Evolutionary conservation across 2,329 filamentous ascomycete genomes (phyloP), one percentile per base, ranked within the genome.

Genomic region (Diaporthe aspalathi): DNA sequence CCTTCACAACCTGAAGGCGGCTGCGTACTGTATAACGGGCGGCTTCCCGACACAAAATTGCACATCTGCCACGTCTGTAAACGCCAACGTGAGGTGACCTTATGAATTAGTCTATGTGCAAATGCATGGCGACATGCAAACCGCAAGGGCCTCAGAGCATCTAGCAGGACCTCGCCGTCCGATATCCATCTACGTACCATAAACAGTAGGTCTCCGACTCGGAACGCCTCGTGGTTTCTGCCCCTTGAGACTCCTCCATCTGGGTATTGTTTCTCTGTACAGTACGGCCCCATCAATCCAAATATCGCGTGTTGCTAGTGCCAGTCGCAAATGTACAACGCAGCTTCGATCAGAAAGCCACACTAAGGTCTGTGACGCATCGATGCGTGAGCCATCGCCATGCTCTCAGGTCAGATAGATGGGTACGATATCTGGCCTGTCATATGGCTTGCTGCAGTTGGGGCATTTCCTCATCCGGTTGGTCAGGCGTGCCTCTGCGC

Each of bases 401-500:
- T 14, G 4, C 35, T 68, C 40, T 68, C 40, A 68, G 24, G 53
- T 70, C 54, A 82, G 75, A 79, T 92, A 90, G 63, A 90, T 89
- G 27, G 88, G 83, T 94, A 98, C 97, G 73, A 94, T 90, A 80
- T 99, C 96, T 81, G 93, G 93, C 80, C 90, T 93, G 77, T 97
- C 95, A 80, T 99, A 99, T 5, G 94, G 91, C 82, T 93, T 93
- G 77, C 93, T 94, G 85, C 97, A 99, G 76, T 94, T 95, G 3
- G 96, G 96, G 78, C 96, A 99, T 81, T 98, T 98, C 75, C 96
- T 90, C 83, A 95, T 95, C 45, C 96, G 93, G 78, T 96, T 97
- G 56, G 90, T 90, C 73, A 98, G 91, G 70, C 96, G 91, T 78
- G 97, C 93, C 74, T 97, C 94, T 29, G 98, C 93, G 79, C 96